These are phyloP conservation scores for Heritiera fomes DNA, from an alignment of 345 rosid species.

Conservation along the genomic window DNA sequence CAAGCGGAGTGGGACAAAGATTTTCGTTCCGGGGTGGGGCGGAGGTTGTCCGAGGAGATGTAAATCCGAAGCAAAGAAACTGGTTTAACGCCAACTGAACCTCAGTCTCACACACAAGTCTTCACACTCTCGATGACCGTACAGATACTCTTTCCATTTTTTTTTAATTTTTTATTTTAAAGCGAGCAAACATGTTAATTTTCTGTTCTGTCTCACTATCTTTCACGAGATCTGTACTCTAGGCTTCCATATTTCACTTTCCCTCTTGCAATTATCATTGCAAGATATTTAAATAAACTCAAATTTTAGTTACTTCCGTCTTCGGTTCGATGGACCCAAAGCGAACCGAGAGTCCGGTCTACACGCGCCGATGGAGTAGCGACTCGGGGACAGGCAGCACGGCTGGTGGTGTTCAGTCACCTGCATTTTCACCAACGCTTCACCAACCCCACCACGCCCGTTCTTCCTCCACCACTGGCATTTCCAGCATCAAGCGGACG, in stretches of 20 bases:
- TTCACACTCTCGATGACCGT: too few relatives aligned
- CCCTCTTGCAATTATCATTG: background rate
- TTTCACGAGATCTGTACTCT: slow-evolving; percentile 11
- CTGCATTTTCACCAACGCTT: slow-evolving; percentile 64
- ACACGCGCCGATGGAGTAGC: slow-evolving; percentile 72
- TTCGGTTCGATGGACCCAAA: slow-evolving; percentile 60
- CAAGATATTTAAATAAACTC: background rate
- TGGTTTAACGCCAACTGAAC: too few relatives aligned
- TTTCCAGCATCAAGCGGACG: slow-evolving; percentile 80
- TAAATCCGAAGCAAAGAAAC: too few relatives aligned
- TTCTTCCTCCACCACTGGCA: slow-evolving; percentile 62
- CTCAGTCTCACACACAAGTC: too few relatives aligned
- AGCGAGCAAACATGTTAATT: background rate
- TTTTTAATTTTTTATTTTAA: too few relatives aligned
- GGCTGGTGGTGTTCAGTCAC: slow-evolving; percentile 45
- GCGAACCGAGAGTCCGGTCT: slow-evolving; percentile 70
- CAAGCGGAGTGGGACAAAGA: too few relatives aligned
- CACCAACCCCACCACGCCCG: slow-evolving; percentile 65
- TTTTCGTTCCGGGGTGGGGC: too few relatives aligned
- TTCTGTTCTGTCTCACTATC: background rate
- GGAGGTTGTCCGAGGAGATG: too few relatives aligned
- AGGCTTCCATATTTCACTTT: slow-evolving; percentile 11
- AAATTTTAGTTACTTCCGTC: background rate
- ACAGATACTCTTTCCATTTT: too few relatives aligned
- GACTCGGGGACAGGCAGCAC: slow-evolving; percentile 55